Conservation (phyloP, 176 grass and related monocot species). For the Elymus sibiricus region DNA sequence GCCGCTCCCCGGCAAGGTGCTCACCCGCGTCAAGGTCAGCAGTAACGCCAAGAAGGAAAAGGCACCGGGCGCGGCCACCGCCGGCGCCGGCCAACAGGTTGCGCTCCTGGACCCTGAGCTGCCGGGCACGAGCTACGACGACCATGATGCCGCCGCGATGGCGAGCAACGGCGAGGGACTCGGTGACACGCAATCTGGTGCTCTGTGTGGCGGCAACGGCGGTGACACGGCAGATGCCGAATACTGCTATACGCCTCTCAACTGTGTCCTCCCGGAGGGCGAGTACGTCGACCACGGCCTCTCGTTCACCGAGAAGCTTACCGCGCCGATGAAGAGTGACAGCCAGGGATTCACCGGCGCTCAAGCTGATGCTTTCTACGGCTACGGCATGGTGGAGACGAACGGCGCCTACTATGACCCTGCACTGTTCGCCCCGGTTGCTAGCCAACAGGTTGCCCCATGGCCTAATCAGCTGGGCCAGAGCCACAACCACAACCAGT, state of each 20-base stretch:
- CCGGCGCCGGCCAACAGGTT: neutral
- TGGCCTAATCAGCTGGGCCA: neutral
- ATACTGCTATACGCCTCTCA: neutral
- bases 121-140: neutral
- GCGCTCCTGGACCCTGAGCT: neutral
- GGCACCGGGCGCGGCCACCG: neutral
- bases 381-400: neutral
- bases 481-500: neutral
- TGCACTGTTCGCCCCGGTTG: neutral
- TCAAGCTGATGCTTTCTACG: neutral
- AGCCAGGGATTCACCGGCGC: neutral
- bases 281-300: neutral
- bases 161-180: neutral
- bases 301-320: neutral
- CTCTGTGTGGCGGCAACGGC: neutral
- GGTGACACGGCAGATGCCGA: neutral
- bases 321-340: neutral
- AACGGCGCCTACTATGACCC: neutral
- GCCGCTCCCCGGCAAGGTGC: neutral
- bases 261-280: neutral
- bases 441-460: no score
- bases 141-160: neutral
- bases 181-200: neutral
- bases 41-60: neutral
- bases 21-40: conserved; percentile 5